phyloP scores from a whole-genome alignment of 495 filamentous ascomycete species.

The Hypoxylon cercidicola region DNA sequence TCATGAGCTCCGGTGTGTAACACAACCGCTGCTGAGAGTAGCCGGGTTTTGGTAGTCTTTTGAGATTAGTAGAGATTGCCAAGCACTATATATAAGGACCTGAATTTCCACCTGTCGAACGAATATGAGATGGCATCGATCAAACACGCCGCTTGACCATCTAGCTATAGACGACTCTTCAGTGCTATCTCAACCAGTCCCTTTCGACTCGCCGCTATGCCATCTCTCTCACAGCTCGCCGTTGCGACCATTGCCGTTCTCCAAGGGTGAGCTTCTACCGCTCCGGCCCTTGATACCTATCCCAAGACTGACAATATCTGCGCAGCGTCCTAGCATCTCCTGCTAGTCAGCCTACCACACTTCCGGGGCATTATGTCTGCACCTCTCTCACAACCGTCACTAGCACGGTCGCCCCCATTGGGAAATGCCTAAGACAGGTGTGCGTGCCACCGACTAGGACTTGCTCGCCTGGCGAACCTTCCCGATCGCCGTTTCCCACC shows the following conservation, averaged over 20 bases:
- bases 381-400: constrained; percentile 10
- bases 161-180: background rate
- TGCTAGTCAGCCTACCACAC: constrained; percentile 1
- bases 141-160: background rate
- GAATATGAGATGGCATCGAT: background rate
- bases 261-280: constrained; percentile 4
- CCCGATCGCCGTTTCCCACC: background rate
- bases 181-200: background rate
- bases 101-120: background rate
- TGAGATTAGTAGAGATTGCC: background rate
- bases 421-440: background rate
- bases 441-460: constrained; percentile 11
- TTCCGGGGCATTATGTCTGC: background rate
- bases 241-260: background rate
- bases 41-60: no score
- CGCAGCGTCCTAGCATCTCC: background rate
- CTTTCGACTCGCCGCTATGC: background rate
- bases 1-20: background rate
- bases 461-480: constrained; percentile 3
- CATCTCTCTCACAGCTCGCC: background rate
- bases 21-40: background rate
- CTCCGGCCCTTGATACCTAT: background rate
- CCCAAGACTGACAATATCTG: background rate
- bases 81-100: constrained; percentile 5
- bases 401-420: constrained; percentile 4